Conservation (phyloP, 768 basidiomycete species). For the Antrodiella citrinella region DNA sequence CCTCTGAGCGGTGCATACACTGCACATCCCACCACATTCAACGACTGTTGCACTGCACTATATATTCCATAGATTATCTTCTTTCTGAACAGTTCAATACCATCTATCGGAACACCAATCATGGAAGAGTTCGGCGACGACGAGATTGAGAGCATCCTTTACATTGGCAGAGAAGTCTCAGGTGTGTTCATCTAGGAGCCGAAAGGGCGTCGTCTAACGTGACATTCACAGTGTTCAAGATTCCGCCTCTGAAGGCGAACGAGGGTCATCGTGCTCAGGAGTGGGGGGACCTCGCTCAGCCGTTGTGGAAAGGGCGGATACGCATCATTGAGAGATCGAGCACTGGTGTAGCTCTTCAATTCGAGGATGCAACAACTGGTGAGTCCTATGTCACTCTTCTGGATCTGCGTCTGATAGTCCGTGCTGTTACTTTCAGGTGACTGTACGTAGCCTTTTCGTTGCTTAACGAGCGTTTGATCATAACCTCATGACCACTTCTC, state of each 20-base stretch:
- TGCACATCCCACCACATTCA: too few species aligned
- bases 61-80: too few species aligned
- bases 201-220: conserved; percentile 14
- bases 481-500: conserved; percentile 2
- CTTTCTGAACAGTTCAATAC: too few species aligned
- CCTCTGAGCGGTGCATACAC: too few species aligned
- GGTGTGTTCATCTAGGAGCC: conserved; percentile 38
- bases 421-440: conserved; percentile 39
- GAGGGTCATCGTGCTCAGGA: conserved; percentile 89
- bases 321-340: conserved; percentile 71
- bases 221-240: conserved; percentile 67
- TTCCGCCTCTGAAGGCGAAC: conserved; percentile 78
- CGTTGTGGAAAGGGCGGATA: conserved; percentile 89
- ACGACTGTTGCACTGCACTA: too few species aligned
- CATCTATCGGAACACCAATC: conserved; percentile 3
- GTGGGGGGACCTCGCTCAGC: conserved; percentile 80
- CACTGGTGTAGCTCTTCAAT: conserved; percentile 54
- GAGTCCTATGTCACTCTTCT: conserved; percentile 17
- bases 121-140: conserved; percentile 55
- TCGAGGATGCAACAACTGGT: conserved; percentile 82
- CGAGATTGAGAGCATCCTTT: conserved; percentile 85
- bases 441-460: conserved; percentile 35
- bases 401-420: too few species aligned
- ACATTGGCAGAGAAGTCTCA: conserved; percentile 85
- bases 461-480: conserved; percentile 14